A percentile compares a stretch with the other conserved stretches of the same genome.
Evolutionary conservation across 106 monocot species (phyloP).

Genomic region (Alisma plantagoaquatica): DNA sequence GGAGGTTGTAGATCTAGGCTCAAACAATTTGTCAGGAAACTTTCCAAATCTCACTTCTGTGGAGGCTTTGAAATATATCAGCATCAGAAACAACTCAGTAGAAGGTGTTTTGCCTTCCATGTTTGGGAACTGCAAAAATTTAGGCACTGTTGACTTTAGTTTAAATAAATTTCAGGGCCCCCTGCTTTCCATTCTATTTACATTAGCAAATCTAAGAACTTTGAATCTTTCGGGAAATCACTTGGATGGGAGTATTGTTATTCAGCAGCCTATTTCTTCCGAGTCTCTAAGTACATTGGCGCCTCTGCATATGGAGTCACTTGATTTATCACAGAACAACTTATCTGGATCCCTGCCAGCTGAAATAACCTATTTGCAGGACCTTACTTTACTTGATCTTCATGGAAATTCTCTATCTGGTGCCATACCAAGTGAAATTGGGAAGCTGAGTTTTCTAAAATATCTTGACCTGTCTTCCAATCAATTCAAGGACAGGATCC

Average conservation of each 20-base stretch:
- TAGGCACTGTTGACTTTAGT: constrained; percentile 23
- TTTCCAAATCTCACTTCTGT: constrained; percentile 34
- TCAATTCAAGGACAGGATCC: constrained; percentile 57
- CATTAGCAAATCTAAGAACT: constrained; percentile 39
- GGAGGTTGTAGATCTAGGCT: constrained; percentile 68
- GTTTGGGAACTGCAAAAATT: constrained; percentile 36
- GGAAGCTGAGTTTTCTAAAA: constrained; percentile 46
- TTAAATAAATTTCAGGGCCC: constrained; percentile 9
- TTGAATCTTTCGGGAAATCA: constrained; percentile 76
- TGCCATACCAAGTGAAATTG: constrained; percentile 55
- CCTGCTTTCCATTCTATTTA: constrained; percentile 17
- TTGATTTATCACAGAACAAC: constrained; percentile 71
- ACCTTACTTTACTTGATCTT: constrained; percentile 49
- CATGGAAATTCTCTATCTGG: constrained; percentile 66
- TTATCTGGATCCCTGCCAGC: constrained; percentile 59
- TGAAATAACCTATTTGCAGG: constrained; percentile 52
- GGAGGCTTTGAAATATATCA: constrained; percentile 35
- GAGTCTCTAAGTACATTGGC: constrained; percentile 36
- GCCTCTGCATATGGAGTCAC: constrained; percentile 39
- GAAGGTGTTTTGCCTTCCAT: constrained; percentile 56
- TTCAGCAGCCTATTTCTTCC: constrained; percentile 43
- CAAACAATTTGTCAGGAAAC: constrained; percentile 54
- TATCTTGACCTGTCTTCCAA: constrained; percentile 75
- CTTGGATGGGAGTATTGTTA: constrained; percentile 51
- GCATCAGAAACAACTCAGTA: constrained; percentile 64